Evolutionary conservation across 2,329 filamentous ascomycete genomes (phyloP).

Genomic region (Monosporascus sp.): DNA sequence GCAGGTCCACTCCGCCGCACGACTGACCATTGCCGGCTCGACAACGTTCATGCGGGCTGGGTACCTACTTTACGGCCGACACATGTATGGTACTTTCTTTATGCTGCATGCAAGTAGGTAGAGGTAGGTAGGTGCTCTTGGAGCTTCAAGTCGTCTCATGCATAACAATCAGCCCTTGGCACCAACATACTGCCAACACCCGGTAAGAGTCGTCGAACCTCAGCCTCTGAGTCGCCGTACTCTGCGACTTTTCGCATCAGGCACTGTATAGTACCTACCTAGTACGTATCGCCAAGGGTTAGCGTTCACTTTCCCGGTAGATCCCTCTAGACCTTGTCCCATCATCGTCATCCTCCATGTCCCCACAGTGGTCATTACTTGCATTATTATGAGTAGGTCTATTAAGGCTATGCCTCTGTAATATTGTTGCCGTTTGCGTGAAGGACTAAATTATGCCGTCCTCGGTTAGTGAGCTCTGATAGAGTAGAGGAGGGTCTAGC

Average conservation of each 20-base stretch:
- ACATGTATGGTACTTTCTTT: not conserved
- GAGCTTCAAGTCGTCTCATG: not conserved
- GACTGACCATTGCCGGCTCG: not conserved
- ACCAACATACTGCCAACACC: not conserved
- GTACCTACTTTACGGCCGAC: not conserved
- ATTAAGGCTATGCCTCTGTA: slow-evolving; percentile 16
- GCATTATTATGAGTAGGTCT: slow-evolving; percentile 14
- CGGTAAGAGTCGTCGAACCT: not conserved
- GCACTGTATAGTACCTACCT: slow-evolving; percentile 15
- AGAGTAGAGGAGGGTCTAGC: not conserved
- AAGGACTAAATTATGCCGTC: slow-evolving; percentile 15
- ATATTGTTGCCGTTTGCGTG: slow-evolving; percentile 17
- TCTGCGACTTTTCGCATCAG: slow-evolving; percentile 2
- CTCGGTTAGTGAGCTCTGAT: slow-evolving; percentile 1
- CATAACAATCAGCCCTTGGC: not conserved
- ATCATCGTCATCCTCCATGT: slow-evolving; percentile 20
- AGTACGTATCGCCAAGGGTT: slow-evolving; percentile 13
- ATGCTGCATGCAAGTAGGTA: not conserved
- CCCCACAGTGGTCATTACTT: slow-evolving; percentile 19
- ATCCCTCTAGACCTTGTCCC: slow-evolving; percentile 17
- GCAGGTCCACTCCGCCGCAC: slow-evolving; percentile 13
- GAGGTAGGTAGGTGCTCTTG: not conserved
- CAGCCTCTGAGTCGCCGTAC: not conserved
- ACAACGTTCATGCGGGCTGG: not conserved
- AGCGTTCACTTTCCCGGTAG: slow-evolving; percentile 15